phyloP scores from a whole-genome alignment of 148 eudicot genomes.

The Rhododendron mucronatum region DNA sequence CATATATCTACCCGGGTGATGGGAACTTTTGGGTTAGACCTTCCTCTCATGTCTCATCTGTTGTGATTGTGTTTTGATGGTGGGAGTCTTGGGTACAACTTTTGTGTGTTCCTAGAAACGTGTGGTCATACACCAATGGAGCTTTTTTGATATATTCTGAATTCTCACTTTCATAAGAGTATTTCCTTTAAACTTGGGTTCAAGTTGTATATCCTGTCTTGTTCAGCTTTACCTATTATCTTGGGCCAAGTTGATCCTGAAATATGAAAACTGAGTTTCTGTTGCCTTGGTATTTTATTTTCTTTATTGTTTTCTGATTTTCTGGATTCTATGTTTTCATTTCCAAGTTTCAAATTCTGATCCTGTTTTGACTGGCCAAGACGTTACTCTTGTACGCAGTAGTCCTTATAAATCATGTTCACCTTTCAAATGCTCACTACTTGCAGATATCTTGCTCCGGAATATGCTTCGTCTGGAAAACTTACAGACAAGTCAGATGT shows the following conservation, averaged over 20 bases:
- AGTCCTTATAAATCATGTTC: not conserved
- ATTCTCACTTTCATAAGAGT: not conserved
- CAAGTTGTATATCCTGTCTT: not conserved
- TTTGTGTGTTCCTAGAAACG: not conserved
- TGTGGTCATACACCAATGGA: not conserved
- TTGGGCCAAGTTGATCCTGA: not conserved
- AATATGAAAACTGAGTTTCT: not conserved
- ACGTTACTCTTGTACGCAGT: not conserved
- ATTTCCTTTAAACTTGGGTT: not conserved
- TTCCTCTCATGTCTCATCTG: not conserved
- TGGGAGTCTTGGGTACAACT: not conserved
- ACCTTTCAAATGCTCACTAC: not conserved
- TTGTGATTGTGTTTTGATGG: not conserved
- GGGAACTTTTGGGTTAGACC: constrained; percentile 95
- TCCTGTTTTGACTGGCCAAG: not conserved
- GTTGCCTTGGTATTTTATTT: not conserved
- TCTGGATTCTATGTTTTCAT: not conserved
- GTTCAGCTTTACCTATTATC: not conserved
- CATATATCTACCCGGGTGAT: constrained; percentile 93
- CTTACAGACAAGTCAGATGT: constrained; percentile 94
- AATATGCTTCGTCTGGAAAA: constrained; percentile 89
- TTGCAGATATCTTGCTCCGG: constrained; percentile 89
- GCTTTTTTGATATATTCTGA: not conserved
- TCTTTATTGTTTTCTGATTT: constrained; percentile 1
- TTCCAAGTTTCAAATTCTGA: too few species aligned